Evolutionary conservation across 1,284 basidiomycete genomes (phyloP), one percentile per base, ranked within the genome.

Genomic region (Vanrija humicola): DNA sequence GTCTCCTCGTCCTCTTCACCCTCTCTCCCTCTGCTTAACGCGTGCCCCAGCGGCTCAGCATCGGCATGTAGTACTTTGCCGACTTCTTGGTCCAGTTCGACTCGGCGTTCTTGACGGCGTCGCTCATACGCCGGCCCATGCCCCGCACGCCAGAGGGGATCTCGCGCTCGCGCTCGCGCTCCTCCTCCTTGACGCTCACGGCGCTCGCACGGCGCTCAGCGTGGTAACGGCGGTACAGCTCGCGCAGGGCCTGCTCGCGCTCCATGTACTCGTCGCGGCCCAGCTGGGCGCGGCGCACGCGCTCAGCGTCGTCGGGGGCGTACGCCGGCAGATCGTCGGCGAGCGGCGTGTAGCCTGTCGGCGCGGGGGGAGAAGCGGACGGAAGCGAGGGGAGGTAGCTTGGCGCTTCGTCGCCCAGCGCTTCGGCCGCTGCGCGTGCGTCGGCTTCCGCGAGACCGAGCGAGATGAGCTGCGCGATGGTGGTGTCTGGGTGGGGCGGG

Each of bases 31-130:
- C 34, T 10, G 4, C 28, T 5, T 15, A 34, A 15, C 34, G 34
- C 34, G 34, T 34, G 12, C 34, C 34, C 50, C 44, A 46, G 15
- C 34, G 38, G 38, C 10, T 42, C 45, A 52, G 38, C 16, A 46
- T 25, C n/a, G 50, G 50, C 44, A 52, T 46, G 50, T 52, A 52
- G 26, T 46, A 52, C 44, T 46, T 46, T 21, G 50, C 50, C 10
- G 25, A 29, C 44, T 43, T 42, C 12, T 25, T 38, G 44, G 18
- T 42, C 50, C 50, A 52, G 5, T 6, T 42, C 40, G n/a, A n/a
- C 40, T 42, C 40, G 12, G 40, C 40, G 40, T 42, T 42, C 40
- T 18, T 42, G 40, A 42, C 40, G 10, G 34, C 34, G 12, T 34
- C 34, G 34, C 34, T 34, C 34, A 34, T 34, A 12, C 34, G 34